Evolutionary conservation across 768 basidiomycete genomes (phyloP).

Genomic region (Serendipita indica): DNA sequence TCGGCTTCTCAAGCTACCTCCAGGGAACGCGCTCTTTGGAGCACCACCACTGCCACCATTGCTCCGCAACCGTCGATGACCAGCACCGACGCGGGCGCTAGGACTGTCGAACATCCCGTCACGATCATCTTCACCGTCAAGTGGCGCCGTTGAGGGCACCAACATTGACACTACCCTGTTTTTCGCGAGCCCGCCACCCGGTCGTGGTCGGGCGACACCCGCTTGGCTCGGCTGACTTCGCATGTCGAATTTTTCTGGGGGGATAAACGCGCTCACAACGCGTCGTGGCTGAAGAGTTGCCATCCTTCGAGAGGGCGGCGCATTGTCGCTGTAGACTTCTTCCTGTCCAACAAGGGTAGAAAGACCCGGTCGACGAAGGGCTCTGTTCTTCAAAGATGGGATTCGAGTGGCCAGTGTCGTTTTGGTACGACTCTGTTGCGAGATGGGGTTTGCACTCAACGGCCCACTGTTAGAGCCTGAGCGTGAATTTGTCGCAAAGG

Average conservation of each 20-base stretch:
- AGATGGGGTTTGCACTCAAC: not conserved
- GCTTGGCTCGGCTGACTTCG: not conserved
- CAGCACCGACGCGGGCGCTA: not conserved
- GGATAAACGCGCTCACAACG: not conserved
- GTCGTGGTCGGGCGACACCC: not conserved
- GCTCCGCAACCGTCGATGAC: slow-evolving; percentile 26
- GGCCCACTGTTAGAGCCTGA: not conserved
- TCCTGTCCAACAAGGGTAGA: not conserved
- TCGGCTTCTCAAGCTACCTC: slow-evolving; percentile 63
- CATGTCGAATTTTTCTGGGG: not conserved
- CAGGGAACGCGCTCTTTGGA: slow-evolving; percentile 65
- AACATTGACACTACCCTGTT: not conserved
- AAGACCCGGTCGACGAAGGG: not conserved
- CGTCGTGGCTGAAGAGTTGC: not conserved
- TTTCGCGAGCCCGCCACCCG: not conserved
- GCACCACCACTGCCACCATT: slow-evolving; percentile 31
- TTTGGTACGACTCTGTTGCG: not conserved
- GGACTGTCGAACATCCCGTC: not conserved
- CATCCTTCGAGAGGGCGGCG: not conserved
- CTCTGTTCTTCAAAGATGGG: not conserved
- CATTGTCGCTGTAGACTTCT: not conserved
- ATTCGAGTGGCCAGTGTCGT: not conserved
- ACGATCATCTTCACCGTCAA: not conserved
- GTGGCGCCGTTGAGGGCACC: not conserved
- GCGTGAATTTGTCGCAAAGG: not conserved